Evolutionary conservation across 805 yeast species (phyloP).

Genomic region (Starmerella apis): DNA sequence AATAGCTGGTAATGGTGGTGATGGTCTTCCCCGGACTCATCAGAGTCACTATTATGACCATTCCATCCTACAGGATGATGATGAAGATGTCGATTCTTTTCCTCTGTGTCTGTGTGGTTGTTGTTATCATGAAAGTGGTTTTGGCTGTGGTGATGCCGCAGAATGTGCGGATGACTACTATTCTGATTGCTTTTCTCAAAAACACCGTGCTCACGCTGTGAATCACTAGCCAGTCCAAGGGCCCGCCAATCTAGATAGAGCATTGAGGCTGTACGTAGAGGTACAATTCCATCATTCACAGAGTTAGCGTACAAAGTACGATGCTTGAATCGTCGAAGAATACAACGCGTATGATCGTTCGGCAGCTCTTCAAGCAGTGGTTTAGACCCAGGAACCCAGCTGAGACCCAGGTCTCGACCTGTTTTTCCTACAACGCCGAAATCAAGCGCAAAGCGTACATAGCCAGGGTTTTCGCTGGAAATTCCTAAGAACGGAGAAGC

Average conservation of each 20-base stretch:
- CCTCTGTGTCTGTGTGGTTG: background rate
- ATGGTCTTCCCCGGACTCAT: background rate
- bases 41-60: background rate
- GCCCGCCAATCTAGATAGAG: slow-evolving; percentile 80
- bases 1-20: background rate
- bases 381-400: slow-evolving; percentile 33
- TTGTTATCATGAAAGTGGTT: background rate
- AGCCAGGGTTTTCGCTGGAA: slow-evolving; percentile 75
- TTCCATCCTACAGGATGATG: background rate
- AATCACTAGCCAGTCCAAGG: slow-evolving; percentile 41
- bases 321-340: slow-evolving; percentile 52
- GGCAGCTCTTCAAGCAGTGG: slow-evolving; percentile 73
- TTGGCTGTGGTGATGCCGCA: slow-evolving; percentile 4
- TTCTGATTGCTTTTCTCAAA: slow-evolving; percentile 2
- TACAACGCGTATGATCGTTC: slow-evolving; percentile 55
- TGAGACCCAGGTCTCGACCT: slow-evolving; percentile 78
- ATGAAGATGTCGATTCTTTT: background rate
- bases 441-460: slow-evolving; percentile 71
- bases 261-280: slow-evolving; percentile 78
- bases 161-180: slow-evolving; percentile 3
- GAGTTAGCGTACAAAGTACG: slow-evolving; percentile 85
- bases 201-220: slow-evolving; percentile 30
- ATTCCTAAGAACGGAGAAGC: slow-evolving; percentile 89
- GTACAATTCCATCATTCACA: slow-evolving; percentile 90
- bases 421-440: slow-evolving; percentile 87